Evolutionary conservation across 805 yeast species (phyloP).

Genomic region (Diddensiella caesifluorescens): DNA sequence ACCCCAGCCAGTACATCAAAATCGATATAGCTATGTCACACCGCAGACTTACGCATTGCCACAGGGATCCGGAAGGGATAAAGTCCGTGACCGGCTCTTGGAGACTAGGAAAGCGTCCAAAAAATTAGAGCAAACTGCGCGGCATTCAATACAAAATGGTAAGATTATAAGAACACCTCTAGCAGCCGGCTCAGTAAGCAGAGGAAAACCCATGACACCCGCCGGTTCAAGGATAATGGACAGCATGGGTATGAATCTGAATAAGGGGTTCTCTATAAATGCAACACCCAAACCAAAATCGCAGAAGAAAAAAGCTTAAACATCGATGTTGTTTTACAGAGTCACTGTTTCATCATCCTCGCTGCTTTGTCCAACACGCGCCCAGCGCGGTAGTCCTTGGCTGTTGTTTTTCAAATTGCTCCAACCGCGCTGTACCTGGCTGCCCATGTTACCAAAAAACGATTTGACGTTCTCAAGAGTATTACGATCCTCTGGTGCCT

Average conservation of each 20-base stretch:
- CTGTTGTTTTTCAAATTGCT: constrained; percentile 10
- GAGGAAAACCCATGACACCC: constrained; percentile 11
- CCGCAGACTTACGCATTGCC: background rate
- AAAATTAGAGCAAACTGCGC: background rate
- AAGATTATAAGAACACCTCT: constrained; percentile 14
- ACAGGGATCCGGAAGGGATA: constrained; percentile 9
- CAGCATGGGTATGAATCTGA: background rate
- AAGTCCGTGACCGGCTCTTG: constrained; percentile 5
- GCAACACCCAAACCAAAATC: background rate
- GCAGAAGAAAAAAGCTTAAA: background rate
- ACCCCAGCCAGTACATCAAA: too few species aligned
- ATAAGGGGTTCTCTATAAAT: background rate
- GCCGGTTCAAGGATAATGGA: constrained; percentile 14
- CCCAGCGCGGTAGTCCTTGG: constrained; percentile 9
- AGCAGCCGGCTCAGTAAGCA: constrained; percentile 2
- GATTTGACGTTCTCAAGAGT: constrained; percentile 15
- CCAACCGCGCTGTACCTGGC: constrained; percentile 17
- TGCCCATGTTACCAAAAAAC: constrained; percentile 20
- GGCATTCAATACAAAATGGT: constrained; percentile 11
- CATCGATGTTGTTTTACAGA: constrained; percentile 6
- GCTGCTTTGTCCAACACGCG: constrained; percentile 4
- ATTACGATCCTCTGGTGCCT: constrained; percentile 4
- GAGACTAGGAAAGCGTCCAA: background rate
- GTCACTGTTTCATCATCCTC: constrained; percentile 8
- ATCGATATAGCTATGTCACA: background rate